phyloP scores from a whole-genome alignment of 192 early-diverging fungal species.

The Spizellomyces punctatus region DNA sequence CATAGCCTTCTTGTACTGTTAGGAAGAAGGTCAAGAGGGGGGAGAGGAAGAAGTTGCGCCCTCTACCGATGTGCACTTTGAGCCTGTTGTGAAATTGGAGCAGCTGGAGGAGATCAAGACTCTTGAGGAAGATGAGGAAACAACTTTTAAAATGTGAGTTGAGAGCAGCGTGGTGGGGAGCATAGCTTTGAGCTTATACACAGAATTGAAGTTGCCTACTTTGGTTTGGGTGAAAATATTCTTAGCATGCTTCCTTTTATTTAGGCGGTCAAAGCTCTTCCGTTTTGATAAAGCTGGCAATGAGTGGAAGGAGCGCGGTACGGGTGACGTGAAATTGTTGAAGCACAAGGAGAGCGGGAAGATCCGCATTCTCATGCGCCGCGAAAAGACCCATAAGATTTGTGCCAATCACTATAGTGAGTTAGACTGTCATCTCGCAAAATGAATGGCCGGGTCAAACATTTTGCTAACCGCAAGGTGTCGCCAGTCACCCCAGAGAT shows the following conservation, averaged over 20 bases:
- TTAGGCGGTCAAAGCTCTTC: slow-evolving; percentile 95
- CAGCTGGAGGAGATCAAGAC: slow-evolving; percentile 91
- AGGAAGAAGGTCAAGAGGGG: not conserved
- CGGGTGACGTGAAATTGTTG: slow-evolving; percentile 95
- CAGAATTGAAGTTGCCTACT: not conserved
- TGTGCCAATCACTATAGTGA: slow-evolving; percentile 96
- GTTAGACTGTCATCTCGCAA: not conserved
- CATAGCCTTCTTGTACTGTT: not conserved
- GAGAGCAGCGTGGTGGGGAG: not conserved
- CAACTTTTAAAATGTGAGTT: slow-evolving; percentile 84
- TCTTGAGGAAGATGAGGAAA: slow-evolving; percentile 92
- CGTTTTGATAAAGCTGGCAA: slow-evolving; percentile 88
- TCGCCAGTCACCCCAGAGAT: slow-evolving; percentile 75
- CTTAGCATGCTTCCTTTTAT: not conserved
- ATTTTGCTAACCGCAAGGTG: not conserved
- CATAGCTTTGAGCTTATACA: no score
- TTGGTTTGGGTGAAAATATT: slow-evolving; percentile 1
- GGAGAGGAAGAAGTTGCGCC: slow-evolving; percentile 72
- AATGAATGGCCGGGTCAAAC: not conserved
- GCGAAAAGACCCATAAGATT: slow-evolving; percentile 98
- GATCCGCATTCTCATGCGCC: slow-evolving; percentile 97
- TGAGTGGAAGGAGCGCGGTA: slow-evolving; percentile 99
- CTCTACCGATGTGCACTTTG: slow-evolving; percentile 91
- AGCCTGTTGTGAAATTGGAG: slow-evolving; percentile 92
- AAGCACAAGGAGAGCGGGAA: slow-evolving; percentile 88